Evolutionary conservation across 2,329 filamentous ascomycete genomes (phyloP).

Genomic region (Talaromyces amestolkiae): DNA sequence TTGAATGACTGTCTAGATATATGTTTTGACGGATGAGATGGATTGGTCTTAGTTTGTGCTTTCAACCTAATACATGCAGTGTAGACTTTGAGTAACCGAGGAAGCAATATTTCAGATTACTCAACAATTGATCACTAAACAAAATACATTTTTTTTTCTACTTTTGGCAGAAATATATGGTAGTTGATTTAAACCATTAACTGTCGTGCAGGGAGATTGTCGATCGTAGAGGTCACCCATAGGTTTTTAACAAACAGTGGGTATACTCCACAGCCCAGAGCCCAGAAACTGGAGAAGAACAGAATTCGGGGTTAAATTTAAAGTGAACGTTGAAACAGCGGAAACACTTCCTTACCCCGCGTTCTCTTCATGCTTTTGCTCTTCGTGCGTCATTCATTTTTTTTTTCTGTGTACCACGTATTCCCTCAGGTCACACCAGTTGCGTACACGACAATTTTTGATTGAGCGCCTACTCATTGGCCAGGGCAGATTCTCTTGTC

Average conservation of each 20-base stretch:
- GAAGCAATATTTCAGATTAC: not conserved
- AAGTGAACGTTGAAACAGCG: not conserved
- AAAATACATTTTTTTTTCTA: not conserved
- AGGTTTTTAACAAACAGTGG: not conserved
- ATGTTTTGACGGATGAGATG: not conserved
- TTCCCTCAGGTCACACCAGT: not conserved
- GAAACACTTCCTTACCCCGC: not conserved
- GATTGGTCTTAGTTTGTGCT: not conserved
- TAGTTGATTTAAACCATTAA: not conserved
- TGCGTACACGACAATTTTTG: not conserved
- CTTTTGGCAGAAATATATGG: not conserved
- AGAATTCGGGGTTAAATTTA: not conserved
- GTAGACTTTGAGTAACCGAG: not conserved
- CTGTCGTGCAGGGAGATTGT: not conserved
- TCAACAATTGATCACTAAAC: not conserved
- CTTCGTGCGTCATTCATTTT: not conserved
- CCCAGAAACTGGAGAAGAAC: not conserved
- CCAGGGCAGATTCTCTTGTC: not conserved
- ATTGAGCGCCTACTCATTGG: not conserved
- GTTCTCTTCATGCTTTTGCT: not conserved
- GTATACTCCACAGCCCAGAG: not conserved
- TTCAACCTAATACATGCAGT: not conserved
- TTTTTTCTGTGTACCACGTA: not conserved
- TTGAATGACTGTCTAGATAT: not conserved
- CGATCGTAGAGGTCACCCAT: not conserved